Percentiles rank a stretch among this genome's conserved stretches.
Conservation (phyloP, 768 basidiomycete genomes). For the Boletus rubroflammeus region DNA sequence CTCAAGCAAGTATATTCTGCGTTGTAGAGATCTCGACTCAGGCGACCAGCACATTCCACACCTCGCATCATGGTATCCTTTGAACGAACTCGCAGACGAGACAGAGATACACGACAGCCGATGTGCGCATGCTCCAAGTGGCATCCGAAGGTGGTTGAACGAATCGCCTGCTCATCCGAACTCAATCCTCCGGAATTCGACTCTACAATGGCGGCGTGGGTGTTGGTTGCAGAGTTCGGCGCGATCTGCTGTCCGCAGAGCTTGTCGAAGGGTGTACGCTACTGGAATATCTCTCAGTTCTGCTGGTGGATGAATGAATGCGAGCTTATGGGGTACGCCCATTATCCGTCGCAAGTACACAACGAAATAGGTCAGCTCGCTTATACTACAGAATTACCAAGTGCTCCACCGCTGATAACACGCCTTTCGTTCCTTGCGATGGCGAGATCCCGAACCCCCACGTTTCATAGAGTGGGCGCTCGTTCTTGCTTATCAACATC, state of each 20-base stretch:
- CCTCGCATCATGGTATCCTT: no score
- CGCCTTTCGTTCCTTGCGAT: background rate
- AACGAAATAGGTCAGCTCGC: background rate
- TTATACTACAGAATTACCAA: background rate
- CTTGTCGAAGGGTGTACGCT: background rate
- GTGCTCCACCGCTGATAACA: background rate
- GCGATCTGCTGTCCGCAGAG: background rate
- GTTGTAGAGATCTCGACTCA: no score
- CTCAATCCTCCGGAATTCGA: background rate
- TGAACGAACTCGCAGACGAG: background rate
- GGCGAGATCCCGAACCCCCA: background rate
- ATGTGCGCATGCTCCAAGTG: background rate
- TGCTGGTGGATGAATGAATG: background rate
- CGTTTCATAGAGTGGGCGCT: background rate
- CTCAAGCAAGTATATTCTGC: no score
- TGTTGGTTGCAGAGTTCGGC: background rate
- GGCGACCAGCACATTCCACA: no score
- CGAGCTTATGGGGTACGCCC: background rate
- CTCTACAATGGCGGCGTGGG: background rate
- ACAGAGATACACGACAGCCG: background rate
- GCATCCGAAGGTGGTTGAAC: background rate
- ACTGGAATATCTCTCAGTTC: background rate
- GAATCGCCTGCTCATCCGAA: background rate
- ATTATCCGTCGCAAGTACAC: background rate
- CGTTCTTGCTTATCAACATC: background rate